Conservation (phyloP, 1,284 basidiomycete genomes). For the Pterula multifida region DNA sequence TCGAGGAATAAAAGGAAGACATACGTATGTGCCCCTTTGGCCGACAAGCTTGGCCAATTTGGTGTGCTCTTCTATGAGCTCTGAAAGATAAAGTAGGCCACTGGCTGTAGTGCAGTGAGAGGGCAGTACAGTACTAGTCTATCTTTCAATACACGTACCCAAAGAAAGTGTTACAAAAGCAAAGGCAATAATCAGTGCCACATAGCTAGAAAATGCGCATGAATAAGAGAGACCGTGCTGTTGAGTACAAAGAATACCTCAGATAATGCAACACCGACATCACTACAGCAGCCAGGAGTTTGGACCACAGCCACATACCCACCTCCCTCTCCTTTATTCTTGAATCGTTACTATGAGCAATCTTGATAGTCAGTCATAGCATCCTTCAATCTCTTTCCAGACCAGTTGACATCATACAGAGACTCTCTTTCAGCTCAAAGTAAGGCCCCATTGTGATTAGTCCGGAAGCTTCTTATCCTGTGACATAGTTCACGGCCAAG, state of each 20-base stretch:
- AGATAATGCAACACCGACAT: slow-evolving; percentile 42
- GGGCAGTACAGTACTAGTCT: slow-evolving; percentile 2
- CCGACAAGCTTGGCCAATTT: slow-evolving; percentile 69
- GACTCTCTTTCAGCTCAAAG: slow-evolving; percentile 93
- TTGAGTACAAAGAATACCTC: slow-evolving; percentile 22
- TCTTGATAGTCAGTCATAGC: slow-evolving; percentile 69
- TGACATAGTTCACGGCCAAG: slow-evolving; percentile 84
- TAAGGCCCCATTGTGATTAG: slow-evolving; percentile 15
- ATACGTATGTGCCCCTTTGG: slow-evolving; percentile 74
- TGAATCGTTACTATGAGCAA: slow-evolving; percentile 54
- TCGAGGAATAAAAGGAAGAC: slow-evolving; percentile 20
- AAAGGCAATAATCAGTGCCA: slow-evolving; percentile 56
- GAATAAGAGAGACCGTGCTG: not conserved
- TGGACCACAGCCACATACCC: not conserved
- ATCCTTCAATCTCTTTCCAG: not conserved
- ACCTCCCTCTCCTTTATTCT: slow-evolving; percentile 4
- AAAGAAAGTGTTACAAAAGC: slow-evolving; percentile 72
- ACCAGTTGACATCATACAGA: slow-evolving; percentile 41
- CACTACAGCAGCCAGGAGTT: slow-evolving; percentile 2
- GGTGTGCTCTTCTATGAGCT: slow-evolving; percentile 90
- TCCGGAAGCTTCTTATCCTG: slow-evolving; percentile 11
- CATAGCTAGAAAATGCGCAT: slow-evolving; percentile 33
- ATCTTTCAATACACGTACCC: slow-evolving; percentile 34
- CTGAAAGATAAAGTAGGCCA: slow-evolving; percentile 85
- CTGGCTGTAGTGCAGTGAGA: slow-evolving; percentile 46